Percentiles rank a stretch among this genome's conserved stretches.
Conservation (phyloP, 331 rosid species). For the Quercus tomentella region DNA sequence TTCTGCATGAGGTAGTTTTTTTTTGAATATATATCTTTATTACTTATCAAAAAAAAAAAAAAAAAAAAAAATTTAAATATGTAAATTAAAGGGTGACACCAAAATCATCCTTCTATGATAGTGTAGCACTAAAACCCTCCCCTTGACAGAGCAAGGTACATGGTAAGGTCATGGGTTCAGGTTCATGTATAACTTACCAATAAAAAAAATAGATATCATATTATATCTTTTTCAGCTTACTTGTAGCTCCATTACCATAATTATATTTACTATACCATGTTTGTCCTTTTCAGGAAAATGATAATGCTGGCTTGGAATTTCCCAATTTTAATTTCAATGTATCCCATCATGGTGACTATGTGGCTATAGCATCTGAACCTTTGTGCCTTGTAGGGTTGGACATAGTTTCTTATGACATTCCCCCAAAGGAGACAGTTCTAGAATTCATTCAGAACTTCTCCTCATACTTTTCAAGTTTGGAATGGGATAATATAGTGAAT, state of each 20-base stretch:
- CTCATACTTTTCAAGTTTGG: conserved; percentile 67
- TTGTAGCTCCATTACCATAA: background rate
- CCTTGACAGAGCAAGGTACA: too few species aligned
- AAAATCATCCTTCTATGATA: too few species aligned
- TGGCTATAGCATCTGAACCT: conserved; percentile 90
- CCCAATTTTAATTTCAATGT: conserved; percentile 89
- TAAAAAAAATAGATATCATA: background rate
- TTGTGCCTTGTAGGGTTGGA: conserved; percentile 84
- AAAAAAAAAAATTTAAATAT: too few species aligned
- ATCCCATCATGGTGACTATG: conserved; percentile 91
- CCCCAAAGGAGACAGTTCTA: conserved; percentile 47
- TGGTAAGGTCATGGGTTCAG: too few species aligned
- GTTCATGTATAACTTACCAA: too few species aligned
- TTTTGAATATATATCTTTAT: too few species aligned
- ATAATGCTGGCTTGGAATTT: conserved; percentile 22
- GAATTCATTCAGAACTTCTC: conserved; percentile 56
- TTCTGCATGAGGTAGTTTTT: too few species aligned
- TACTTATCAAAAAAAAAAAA: too few species aligned
- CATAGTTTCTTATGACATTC: conserved; percentile 55
- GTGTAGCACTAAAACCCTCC: too few species aligned
- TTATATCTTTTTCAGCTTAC: background rate
- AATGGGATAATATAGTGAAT: conserved; percentile 62
- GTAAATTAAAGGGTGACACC: too few species aligned
- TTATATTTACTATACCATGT: background rate
- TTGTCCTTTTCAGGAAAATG: conserved; percentile 44